Percentiles rank a stretch among this genome's conserved stretches.
Conservation (phyloP, 2,329 filamentous ascomycete genomes). For the Cadophora sp. region DNA sequence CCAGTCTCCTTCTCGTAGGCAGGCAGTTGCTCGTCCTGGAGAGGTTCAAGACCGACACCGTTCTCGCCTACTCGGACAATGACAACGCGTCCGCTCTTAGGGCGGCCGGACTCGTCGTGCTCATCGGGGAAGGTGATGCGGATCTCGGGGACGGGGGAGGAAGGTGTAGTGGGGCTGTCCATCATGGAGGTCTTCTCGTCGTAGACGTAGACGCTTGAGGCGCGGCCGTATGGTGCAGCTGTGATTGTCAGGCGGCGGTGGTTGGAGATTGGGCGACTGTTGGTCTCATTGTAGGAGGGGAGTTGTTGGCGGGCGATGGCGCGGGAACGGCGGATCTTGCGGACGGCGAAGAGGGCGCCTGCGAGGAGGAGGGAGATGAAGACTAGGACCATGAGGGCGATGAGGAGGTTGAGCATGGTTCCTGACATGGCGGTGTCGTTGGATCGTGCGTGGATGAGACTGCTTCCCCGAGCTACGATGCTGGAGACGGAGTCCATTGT, state of each 20-base stretch:
- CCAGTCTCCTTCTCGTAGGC: constrained; percentile 86
- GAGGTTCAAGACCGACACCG: constrained; percentile 85
- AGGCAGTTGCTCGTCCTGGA: constrained; percentile 77
- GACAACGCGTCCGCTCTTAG: constrained; percentile 85
- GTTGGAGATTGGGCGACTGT: constrained; percentile 49
- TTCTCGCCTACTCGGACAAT: constrained; percentile 91
- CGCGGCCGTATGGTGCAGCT: constrained; percentile 54
- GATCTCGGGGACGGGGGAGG: constrained; percentile 91
- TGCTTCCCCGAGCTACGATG: constrained; percentile 47
- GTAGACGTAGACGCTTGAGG: constrained; percentile 78
- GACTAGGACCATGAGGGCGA: constrained; percentile 79
- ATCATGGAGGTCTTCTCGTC: constrained; percentile 82
- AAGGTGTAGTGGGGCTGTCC: constrained; percentile 75
- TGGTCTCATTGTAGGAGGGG: constrained; percentile 67
- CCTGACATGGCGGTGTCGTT: constrained; percentile 56
- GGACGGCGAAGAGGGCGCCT: constrained; percentile 74
- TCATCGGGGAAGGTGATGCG: constrained; percentile 98
- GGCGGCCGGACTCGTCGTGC: constrained; percentile 83
- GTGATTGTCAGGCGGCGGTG: constrained; percentile 64
- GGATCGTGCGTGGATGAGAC: constrained; percentile 57
- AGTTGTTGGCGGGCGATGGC: constrained; percentile 60
- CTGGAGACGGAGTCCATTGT: constrained; percentile 40
- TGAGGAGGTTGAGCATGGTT: constrained; percentile 77
- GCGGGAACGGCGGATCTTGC: constrained; percentile 64
- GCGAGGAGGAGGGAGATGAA: constrained; percentile 74